These are phyloP conservation scores for Penicillium sp. DNA, from an alignment of 2,329 filamentous ascomycete genomes.

Conservation along the genomic window DNA sequence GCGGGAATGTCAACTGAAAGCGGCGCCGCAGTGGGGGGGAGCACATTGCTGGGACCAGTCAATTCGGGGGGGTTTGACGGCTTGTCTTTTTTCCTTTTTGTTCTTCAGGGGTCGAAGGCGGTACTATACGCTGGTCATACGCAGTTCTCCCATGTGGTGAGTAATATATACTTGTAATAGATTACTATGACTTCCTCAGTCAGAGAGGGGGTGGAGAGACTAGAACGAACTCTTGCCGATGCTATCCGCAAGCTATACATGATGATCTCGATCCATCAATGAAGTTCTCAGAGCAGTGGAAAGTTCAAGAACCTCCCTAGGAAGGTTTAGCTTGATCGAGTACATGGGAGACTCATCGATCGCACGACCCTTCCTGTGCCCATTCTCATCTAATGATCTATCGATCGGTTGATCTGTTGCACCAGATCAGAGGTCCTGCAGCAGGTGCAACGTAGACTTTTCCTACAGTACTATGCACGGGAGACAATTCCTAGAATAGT, in stretches of 20 bases:
- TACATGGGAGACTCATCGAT: background rate
- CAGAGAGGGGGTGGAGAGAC: background rate
- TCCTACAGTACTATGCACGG: background rate
- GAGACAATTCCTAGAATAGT: no score
- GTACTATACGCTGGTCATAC: background rate
- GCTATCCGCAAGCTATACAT: background rate
- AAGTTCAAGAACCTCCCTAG: background rate
- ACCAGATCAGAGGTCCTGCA: background rate
- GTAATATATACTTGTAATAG: no score
- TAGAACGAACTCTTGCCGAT: conserved; percentile 7
- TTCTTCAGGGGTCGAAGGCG: background rate
- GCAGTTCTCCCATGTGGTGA: background rate
- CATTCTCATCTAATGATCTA: background rate
- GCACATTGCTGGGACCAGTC: background rate
- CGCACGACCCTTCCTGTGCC: no score
- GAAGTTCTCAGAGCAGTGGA: background rate
- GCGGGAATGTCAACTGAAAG: background rate
- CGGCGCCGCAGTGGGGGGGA: background rate
- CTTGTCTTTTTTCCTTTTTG: no score
- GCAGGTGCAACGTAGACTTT: background rate
- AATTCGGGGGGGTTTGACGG: background rate
- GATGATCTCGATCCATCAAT: conserved; percentile 1
- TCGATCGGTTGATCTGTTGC: background rate
- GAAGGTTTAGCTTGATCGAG: background rate
- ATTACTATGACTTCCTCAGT: no score